A percentile compares a stretch with the other conserved stretches of the same genome.
These are phyloP conservation scores for Phoma sp. DNA, from an alignment of 2,329 filamentous ascomycete genomes.

Conservation along the genomic window DNA sequence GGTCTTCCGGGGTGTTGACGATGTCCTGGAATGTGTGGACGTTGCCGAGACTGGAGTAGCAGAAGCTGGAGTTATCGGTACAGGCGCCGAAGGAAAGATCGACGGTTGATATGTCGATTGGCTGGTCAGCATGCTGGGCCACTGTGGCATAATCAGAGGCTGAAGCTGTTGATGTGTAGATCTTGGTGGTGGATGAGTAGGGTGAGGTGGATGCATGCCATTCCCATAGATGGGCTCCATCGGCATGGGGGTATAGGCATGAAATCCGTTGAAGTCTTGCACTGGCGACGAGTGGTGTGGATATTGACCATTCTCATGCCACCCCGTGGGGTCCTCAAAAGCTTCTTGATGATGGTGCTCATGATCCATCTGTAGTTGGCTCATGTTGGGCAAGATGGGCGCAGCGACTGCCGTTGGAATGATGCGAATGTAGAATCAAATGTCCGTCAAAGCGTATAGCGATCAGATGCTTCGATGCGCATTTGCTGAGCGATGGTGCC, in stretches of 20 bases:
- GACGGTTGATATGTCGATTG: slow-evolving; percentile 50
- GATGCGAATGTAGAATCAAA: slow-evolving; percentile 32
- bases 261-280: slow-evolving; percentile 50
- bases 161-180: slow-evolving; percentile 50
- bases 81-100: slow-evolving; percentile 45
- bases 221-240: slow-evolving; percentile 49
- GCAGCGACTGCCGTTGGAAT: slow-evolving; percentile 24
- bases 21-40: slow-evolving; percentile 50
- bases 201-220: slow-evolving; percentile 48
- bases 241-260: slow-evolving; percentile 44
- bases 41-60: slow-evolving; percentile 49
- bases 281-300: slow-evolving; percentile 49
- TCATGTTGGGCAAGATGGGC: slow-evolving; percentile 41
- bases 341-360: slow-evolving; percentile 44
- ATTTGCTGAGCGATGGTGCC: slow-evolving; percentile 40
- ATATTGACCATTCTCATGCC: slow-evolving; percentile 42
- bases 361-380: slow-evolving; percentile 51
- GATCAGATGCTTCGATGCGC: slow-evolving; percentile 34
- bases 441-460: slow-evolving; percentile 36
- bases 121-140: slow-evolving; percentile 52
- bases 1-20: slow-evolving; percentile 77
- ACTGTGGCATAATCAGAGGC: slow-evolving; percentile 49
- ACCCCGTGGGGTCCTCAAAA: slow-evolving; percentile 44
- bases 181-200: slow-evolving; percentile 34
- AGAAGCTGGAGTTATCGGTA: slow-evolving; percentile 46